Evolutionary conservation across 1,284 basidiomycete species (phyloP), one percentile per base, ranked within the genome.

Genomic region (Melanopsichium pennsylvanicum): DNA sequence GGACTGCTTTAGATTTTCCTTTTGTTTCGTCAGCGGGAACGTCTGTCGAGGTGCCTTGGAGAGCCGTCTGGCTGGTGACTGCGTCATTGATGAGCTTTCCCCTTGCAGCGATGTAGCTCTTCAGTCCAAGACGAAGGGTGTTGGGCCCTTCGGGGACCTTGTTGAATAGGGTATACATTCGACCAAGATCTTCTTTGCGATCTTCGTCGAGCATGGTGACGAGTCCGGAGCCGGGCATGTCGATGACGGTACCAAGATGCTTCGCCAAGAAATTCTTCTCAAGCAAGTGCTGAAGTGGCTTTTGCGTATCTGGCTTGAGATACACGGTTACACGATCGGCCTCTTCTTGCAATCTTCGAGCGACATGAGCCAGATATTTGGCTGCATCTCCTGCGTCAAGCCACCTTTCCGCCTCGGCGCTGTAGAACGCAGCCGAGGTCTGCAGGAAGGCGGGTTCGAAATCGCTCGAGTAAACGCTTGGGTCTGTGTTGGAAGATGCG

Each of bases 301-400:
- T 79, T 4, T 87, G 86, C 1, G 93, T 96, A 52, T 88, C 85
- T 2, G 88, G 86, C 18, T 89, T 89, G 23, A 99, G 86, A 80
- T 97, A 98, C 76, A 95, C 90, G 44, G 90, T 87, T n/a, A 90
- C 89, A 27, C 96, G 87, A 26, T 88, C 88, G 27, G 91, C 88
- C 81, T 99, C 96, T 33, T 92, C 89, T 15, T 87, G 85, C 54
- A 98, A 86, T 11, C 93, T 88, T 45, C 84, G 83, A 82, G 97
- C 92, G 18, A 89, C 91, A 91, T 97, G 81, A 4, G 85, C 84
- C 18, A 98, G 84, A 80, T 93, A 99, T 63, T 90, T 88, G 8
- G 91, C 85, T 0, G 92, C 89, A 82, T 93, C 89, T 68, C 88
- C 91, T 0, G 85, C 85, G 59, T 89, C 86, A 34, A 95, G 83